Evolutionary conservation across 345 rosid genomes (phyloP).

Genomic region (Boechera retrofracta): DNA sequence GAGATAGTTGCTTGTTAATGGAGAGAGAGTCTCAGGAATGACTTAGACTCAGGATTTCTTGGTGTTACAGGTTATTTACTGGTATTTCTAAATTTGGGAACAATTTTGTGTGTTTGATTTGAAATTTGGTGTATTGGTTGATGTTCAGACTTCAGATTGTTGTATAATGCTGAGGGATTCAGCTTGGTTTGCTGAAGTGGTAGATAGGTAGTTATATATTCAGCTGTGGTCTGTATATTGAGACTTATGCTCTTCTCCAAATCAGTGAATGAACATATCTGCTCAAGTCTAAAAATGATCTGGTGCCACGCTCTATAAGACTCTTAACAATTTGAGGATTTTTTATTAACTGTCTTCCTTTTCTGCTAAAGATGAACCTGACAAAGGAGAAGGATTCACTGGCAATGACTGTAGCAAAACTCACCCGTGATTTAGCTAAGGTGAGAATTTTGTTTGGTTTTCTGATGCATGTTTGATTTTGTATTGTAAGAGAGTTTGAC

Average conservation of each 20-base stretch:
- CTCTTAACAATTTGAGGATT: no score
- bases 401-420: constrained; percentile 70
- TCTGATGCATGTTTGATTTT: constrained; percentile 21
- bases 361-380: constrained; percentile 60
- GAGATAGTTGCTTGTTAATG: neutral
- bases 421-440: constrained; percentile 85
- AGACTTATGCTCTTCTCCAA: neutral
- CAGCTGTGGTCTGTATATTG: neutral
- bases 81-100: neutral
- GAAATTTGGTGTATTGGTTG: neutral
- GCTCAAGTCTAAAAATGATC: neutral
- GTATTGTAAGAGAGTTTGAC: neutral
- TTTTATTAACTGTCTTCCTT: neutral
- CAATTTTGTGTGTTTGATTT: neutral
- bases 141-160: neutral
- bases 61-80: neutral
- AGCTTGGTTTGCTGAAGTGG: neutral
- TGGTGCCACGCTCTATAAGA: no score
- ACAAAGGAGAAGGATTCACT: constrained; percentile 75
- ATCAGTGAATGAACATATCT: constrained; percentile 6
- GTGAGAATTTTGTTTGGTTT: constrained; percentile 45
- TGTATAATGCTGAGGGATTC: neutral
- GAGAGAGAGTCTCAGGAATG: neutral
- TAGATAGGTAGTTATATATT: constrained; percentile 2
- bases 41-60: neutral